These are phyloP conservation scores for Yamadazyma sp. DNA, from an alignment of 1,139 yeast genomes.

Conservation along the genomic window DNA sequence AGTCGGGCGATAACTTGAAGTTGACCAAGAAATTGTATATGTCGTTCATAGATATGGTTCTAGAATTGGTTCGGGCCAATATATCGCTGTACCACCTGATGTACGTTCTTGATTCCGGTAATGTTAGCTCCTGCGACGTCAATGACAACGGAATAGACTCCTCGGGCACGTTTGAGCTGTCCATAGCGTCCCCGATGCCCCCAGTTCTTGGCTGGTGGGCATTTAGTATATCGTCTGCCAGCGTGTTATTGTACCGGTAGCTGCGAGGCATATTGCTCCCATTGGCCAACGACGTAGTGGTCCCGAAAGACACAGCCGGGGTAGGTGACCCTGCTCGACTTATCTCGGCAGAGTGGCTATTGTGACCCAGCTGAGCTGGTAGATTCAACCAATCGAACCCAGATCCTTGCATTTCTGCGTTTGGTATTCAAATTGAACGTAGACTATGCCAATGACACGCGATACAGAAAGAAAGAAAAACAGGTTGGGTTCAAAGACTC, in stretches of 20 bases:
- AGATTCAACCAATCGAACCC: constrained; percentile 27
- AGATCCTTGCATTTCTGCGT: constrained; percentile 2
- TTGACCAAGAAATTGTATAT: constrained; percentile 64
- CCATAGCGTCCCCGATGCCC: background rate
- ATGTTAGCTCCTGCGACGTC: constrained; percentile 58
- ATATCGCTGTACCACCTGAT: constrained; percentile 78
- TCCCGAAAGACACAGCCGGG: constrained; percentile 25
- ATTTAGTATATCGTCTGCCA: constrained; percentile 14
- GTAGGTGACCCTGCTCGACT: constrained; percentile 20
- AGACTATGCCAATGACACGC: too few species aligned
- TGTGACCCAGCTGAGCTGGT: constrained; percentile 10
- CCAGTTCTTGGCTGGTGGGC: background rate
- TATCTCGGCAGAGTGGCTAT: background rate
- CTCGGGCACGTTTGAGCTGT: background rate
- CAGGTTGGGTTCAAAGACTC: too few species aligned
- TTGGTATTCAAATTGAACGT: too few species aligned
- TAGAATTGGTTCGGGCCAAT: constrained; percentile 53
- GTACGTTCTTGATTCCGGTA: constrained; percentile 69
- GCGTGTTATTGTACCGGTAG: constrained; percentile 8
- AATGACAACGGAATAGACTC: constrained; percentile 57
- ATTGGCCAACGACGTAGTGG: background rate
- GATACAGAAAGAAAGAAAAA: too few species aligned
- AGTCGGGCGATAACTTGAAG: constrained; percentile 48
- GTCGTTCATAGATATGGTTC: constrained; percentile 59
- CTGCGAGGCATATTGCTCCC: background rate